Evolutionary conservation across 2,329 filamentous ascomycete genomes (phyloP).

Genomic region (Chrysosphaeria jannelii): DNA sequence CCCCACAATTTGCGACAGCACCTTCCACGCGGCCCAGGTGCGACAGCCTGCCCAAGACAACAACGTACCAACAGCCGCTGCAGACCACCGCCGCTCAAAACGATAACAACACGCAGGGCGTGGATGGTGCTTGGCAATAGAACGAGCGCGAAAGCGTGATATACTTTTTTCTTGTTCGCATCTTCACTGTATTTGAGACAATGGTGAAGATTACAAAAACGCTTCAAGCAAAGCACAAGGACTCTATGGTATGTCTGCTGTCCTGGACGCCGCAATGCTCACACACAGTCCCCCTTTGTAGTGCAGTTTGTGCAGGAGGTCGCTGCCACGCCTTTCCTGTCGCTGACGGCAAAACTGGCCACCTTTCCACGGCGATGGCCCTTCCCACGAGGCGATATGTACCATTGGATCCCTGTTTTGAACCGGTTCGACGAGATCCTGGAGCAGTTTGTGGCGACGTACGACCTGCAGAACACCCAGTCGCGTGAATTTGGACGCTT

Average conservation of each 20-base stretch:
- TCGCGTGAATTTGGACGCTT: slow-evolving; percentile 39
- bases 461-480: slow-evolving; percentile 56
- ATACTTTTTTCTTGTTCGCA: too few species aligned
- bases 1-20: too few species aligned
- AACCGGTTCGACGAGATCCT: slow-evolving; percentile 83
- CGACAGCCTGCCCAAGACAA: too few species aligned
- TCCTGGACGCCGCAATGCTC: slow-evolving; percentile 2
- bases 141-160: too few species aligned
- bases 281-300: slow-evolving; percentile 52
- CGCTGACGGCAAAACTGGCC: slow-evolving; percentile 46
- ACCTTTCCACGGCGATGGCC: slow-evolving; percentile 77
- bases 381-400: slow-evolving; percentile 80
- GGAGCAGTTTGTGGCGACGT: slow-evolving; percentile 51
- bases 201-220: slow-evolving; percentile 41
- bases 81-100: too few species aligned
- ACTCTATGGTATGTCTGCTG: slow-evolving; percentile 26
- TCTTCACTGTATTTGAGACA: too few species aligned
- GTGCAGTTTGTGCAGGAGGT: slow-evolving; percentile 48
- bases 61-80: too few species aligned
- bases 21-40: too few species aligned
- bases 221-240: slow-evolving; percentile 35
- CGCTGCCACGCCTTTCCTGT: slow-evolving; percentile 36
- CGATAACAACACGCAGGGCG: too few species aligned
- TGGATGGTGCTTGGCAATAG: too few species aligned
- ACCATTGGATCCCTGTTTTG: slow-evolving; percentile 88